These are phyloP conservation scores for Diplodia corticola DNA, from an alignment of 2,329 filamentous ascomycete genomes.

Conservation along the genomic window DNA sequence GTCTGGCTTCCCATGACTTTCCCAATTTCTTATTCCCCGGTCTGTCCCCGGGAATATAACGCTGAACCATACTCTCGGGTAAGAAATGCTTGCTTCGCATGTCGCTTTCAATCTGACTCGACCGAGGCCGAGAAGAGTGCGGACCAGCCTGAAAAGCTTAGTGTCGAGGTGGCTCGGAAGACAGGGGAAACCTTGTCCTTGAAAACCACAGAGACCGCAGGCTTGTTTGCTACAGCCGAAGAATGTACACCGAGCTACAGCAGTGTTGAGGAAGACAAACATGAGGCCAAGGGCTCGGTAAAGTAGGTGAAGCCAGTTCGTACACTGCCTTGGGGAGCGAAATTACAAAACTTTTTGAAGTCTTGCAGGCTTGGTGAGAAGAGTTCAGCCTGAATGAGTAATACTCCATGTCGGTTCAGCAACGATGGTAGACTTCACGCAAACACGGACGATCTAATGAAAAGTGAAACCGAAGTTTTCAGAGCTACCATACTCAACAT, in stretches of 20 bases:
- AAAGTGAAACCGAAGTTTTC: not conserved
- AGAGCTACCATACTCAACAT: not conserved
- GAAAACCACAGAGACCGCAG: not conserved
- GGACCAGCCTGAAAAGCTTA: not conserved
- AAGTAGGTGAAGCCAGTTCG: not conserved
- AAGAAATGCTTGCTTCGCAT: not conserved
- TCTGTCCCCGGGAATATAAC: conserved; percentile 36
- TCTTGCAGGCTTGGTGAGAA: not conserved
- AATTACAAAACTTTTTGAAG: not conserved
- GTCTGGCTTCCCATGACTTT: conserved; percentile 50
- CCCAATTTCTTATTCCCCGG: conserved; percentile 56
- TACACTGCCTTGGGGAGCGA: not conserved
- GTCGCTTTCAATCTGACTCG: not conserved
- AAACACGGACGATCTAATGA: not conserved
- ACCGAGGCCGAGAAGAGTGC: not conserved
- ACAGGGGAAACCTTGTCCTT: not conserved
- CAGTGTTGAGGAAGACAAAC: not conserved
- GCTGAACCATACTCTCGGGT: conserved; percentile 25
- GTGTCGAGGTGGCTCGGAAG: not conserved
- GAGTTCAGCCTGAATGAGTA: not conserved
- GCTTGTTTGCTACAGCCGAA: not conserved
- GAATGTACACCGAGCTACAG: conserved; percentile 9
- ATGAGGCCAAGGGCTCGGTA: not conserved
- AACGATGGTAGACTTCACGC: no score
- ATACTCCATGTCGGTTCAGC: no score